phyloP scores from a whole-genome alignment of 1,139 yeast genomes.

The Entelexis sorbosivorans region DNA sequence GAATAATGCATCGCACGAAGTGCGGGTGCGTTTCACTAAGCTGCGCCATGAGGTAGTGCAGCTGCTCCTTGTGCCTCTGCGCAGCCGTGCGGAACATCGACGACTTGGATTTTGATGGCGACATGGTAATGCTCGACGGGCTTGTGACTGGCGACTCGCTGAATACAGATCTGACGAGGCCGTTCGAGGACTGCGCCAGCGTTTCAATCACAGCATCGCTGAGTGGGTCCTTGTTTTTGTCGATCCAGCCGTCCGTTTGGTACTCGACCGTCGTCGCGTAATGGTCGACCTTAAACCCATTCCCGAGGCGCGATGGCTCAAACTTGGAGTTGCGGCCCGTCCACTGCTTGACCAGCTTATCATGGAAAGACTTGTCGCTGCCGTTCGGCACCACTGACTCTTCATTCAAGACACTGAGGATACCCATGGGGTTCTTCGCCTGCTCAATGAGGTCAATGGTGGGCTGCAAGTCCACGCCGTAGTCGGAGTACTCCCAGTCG shows the following conservation, averaged over 20 bases:
- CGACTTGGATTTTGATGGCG: constrained; percentile 14
- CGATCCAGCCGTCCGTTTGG: constrained; percentile 83
- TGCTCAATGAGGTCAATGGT: constrained; percentile 82
- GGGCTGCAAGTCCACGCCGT: constrained; percentile 92
- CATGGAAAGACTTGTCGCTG: constrained; percentile 70
- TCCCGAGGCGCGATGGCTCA: constrained; percentile 49
- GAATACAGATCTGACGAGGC: constrained; percentile 42
- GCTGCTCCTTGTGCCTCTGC: constrained; percentile 63
- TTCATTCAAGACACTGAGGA: constrained; percentile 83
- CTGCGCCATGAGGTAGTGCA: constrained; percentile 59
- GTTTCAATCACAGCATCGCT: constrained; percentile 59
- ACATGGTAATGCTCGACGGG: background rate
- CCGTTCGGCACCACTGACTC: constrained; percentile 93
- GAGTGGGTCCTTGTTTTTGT: constrained; percentile 88
- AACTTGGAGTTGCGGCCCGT: constrained; percentile 49
- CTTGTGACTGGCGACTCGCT: constrained; percentile 6
- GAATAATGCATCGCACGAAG: constrained; percentile 90
- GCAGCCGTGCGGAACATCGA: constrained; percentile 64
- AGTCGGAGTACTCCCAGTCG: constrained; percentile 93
- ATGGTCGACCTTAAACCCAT: constrained; percentile 66
- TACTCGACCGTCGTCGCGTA: constrained; percentile 95
- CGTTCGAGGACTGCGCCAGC: constrained; percentile 47
- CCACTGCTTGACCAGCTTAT: constrained; percentile 61
- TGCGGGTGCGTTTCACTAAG: constrained; percentile 82
- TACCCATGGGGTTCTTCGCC: constrained; percentile 58